Evolutionary conservation across 1,284 basidiomycete genomes (phyloP).

Genomic region (Austroboletus niveus): DNA sequence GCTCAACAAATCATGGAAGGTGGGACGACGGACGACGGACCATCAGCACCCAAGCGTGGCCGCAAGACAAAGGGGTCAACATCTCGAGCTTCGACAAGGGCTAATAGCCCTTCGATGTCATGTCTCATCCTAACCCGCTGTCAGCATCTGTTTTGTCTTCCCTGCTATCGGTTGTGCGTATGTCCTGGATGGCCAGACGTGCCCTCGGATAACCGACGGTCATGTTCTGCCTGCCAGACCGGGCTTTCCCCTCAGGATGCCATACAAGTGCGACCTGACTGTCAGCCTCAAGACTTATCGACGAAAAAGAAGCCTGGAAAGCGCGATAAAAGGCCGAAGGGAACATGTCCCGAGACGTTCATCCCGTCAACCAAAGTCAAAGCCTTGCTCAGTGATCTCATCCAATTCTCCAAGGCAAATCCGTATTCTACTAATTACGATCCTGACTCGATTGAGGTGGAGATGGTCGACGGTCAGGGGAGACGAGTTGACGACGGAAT

Average conservation of each 20-base stretch:
- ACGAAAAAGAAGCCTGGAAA: slow-evolving; percentile 64
- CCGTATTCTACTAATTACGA: slow-evolving; percentile 86
- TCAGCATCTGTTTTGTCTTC: slow-evolving; percentile 87
- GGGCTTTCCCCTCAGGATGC: slow-evolving; percentile 65
- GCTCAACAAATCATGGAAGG: slow-evolving; percentile 36
- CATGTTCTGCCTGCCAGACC: slow-evolving; percentile 75
- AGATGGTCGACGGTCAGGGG: slow-evolving; percentile 73
- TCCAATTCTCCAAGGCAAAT: slow-evolving; percentile 75
- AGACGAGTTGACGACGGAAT: slow-evolving; percentile 65
- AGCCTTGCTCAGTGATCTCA: slow-evolving; percentile 71
- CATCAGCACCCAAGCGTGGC: slow-evolving; percentile 55
- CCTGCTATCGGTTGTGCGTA: slow-evolving; percentile 75
- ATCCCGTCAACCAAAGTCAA: slow-evolving; percentile 85
- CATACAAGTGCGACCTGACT: slow-evolving; percentile 69
- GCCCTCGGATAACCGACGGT: slow-evolving; percentile 51
- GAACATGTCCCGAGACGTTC: slow-evolving; percentile 54
- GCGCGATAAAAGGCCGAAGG: slow-evolving; percentile 70
- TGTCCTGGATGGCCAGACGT: slow-evolving; percentile 81
- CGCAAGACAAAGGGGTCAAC: slow-evolving; percentile 55
- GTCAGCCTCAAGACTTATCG: slow-evolving; percentile 38
- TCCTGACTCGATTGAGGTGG: slow-evolving; percentile 63
- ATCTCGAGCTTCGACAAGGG: slow-evolving; percentile 67
- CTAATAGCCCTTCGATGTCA: slow-evolving; percentile 59
- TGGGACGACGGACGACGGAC: slow-evolving; percentile 53
- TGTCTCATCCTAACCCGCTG: slow-evolving; percentile 84